phyloP scores from a whole-genome alignment of 805 yeast species.

The Wickerhamomyces mucosus region DNA sequence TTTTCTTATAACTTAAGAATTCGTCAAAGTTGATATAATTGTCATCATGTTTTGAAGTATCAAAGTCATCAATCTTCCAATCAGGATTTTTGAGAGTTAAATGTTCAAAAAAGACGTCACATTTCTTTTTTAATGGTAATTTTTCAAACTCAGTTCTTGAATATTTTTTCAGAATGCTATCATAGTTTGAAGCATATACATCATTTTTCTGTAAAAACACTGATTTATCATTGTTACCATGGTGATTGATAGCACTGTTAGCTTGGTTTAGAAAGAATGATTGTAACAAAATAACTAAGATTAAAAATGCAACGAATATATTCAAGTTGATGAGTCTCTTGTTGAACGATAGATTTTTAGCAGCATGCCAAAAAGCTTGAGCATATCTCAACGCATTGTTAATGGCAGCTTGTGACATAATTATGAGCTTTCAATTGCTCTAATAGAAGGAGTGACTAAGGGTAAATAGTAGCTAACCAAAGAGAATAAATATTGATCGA shows the following conservation, averaged over 20 bases:
- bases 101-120: constrained; percentile 11
- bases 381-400: constrained; percentile 5
- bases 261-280: constrained; percentile 3
- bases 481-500: too few species aligned
- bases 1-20: constrained; percentile 5
- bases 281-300: constrained; percentile 9
- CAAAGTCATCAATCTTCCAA: constrained; percentile 16
- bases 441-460: too few species aligned
- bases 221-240: not conserved
- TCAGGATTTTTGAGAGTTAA: constrained; percentile 3
- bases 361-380: constrained; percentile 2
- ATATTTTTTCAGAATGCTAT: constrained; percentile 3
- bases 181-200: constrained; percentile 12
- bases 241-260: too few species aligned
- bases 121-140: constrained; percentile 8
- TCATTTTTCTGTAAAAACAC: constrained; percentile 11
- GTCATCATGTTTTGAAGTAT: constrained; percentile 14
- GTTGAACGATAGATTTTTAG: constrained; percentile 7
- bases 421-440: too few species aligned
- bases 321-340: constrained; percentile 15
- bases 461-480: too few species aligned
- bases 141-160: constrained; percentile 2
- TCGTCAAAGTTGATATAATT: constrained; percentile 11
- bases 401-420: too few species aligned
- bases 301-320: constrained; percentile 8